Evolutionary conservation across 495 filamentous ascomycete species (phyloP).

Genomic region (Neurospora sp.): DNA sequence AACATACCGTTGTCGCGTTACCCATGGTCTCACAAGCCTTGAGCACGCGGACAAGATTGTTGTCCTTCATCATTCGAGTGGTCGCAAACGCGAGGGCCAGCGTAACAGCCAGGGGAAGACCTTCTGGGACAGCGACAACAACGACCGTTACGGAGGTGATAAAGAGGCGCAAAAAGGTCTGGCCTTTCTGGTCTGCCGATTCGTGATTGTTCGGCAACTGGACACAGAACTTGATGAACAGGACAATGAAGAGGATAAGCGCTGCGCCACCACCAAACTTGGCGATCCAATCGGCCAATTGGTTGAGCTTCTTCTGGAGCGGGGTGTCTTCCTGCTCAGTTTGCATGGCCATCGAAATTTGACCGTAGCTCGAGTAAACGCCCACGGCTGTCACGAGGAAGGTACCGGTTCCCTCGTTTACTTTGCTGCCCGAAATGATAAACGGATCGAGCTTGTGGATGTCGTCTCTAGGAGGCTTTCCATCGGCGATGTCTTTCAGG

Average conservation of each 20-base stretch:
- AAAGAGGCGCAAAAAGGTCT: constrained; percentile 81
- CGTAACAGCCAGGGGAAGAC: constrained; percentile 84
- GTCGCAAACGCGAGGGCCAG: constrained; percentile 94
- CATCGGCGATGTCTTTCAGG: constrained; percentile 48
- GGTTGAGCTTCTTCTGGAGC: constrained; percentile 82
- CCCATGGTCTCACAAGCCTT: constrained; percentile 97
- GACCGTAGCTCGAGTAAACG: constrained; percentile 77
- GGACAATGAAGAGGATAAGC: constrained; percentile 72
- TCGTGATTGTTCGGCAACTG: constrained; percentile 41
- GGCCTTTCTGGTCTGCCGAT: constrained; percentile 65
- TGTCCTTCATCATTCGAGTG: constrained; percentile 88
- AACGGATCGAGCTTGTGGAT: constrained; percentile 82
- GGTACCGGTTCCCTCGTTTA: constrained; percentile 82
- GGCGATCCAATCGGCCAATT: constrained; percentile 81
- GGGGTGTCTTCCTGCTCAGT: constrained; percentile 86
- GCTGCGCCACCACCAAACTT: constrained; percentile 81
- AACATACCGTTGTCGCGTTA: constrained; percentile 91
- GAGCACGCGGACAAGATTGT: constrained; percentile 83
- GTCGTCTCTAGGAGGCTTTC: constrained; percentile 37
- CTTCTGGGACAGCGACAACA: constrained; percentile 97
- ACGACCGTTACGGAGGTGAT: constrained; percentile 95
- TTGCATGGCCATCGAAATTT: constrained; percentile 87
- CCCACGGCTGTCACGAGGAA: constrained; percentile 83
- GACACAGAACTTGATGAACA: constrained; percentile 83
- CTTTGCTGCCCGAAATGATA: constrained; percentile 85